A percentile compares a stretch with the other conserved stretches of the same genome.
phyloP scores from a whole-genome alignment of 345 rosid species.

The Eutrema heterophyllum region DNA sequence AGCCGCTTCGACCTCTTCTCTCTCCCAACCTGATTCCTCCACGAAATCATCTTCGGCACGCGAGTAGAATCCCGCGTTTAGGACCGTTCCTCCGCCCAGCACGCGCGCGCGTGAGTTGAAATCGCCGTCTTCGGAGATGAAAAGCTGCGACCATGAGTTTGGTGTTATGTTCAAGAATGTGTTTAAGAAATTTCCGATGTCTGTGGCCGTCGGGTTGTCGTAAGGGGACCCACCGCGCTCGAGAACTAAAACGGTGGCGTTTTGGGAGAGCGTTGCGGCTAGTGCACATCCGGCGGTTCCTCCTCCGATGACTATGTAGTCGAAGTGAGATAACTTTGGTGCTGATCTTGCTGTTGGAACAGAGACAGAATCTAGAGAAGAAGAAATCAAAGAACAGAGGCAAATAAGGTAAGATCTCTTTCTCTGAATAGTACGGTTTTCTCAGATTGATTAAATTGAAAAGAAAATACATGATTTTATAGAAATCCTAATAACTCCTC shows the following conservation, averaged over 20 bases:
- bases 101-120: not conserved
- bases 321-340: slow-evolving; percentile 2
- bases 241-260: not conserved
- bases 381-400: no score
- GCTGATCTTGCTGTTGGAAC: slow-evolving; percentile 3
- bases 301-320: slow-evolving; percentile 10
- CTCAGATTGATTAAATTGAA: no score
- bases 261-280: not conserved
- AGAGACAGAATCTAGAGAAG: no score
- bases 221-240: slow-evolving; percentile 1
- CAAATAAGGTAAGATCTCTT: no score
- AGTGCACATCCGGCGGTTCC: slow-evolving; percentile 1
- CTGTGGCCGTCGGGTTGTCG: not conserved
- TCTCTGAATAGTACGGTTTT: no score
- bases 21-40: not conserved
- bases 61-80: not conserved
- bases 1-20: slow-evolving; percentile 1
- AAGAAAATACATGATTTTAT: no score
- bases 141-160: not conserved
- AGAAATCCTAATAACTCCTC: no score
- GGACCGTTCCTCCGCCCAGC: not conserved
- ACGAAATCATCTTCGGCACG: not conserved
- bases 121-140: slow-evolving; percentile 3
- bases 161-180: not conserved
- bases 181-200: not conserved